A percentile compares a stretch with the other conserved stretches of the same genome.
These are phyloP conservation scores for Trichoderma afroharzianum DNA, from an alignment of 2,329 filamentous ascomycete genomes.

Conservation along the genomic window DNA sequence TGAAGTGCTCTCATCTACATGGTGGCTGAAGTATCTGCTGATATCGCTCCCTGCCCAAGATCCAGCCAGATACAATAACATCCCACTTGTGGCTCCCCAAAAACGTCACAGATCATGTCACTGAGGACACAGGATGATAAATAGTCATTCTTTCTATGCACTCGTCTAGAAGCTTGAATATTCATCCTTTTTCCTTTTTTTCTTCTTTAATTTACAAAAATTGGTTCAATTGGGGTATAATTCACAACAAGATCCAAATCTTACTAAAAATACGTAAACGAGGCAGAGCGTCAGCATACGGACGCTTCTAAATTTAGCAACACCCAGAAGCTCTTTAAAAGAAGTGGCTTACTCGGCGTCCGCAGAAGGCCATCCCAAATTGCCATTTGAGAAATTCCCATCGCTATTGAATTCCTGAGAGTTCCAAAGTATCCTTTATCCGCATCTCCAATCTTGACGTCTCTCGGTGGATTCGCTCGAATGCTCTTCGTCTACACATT, in stretches of 20 bases:
- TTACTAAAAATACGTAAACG: not conserved
- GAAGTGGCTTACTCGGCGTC: not conserved
- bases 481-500: too few relatives aligned
- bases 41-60: not conserved
- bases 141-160: not conserved
- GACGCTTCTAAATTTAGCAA: not conserved
- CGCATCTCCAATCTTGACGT: not conserved
- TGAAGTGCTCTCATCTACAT: too few relatives aligned
- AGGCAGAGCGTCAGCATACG: not conserved
- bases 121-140: not conserved
- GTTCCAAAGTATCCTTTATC: not conserved
- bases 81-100: not conserved
- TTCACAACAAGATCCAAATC: not conserved
- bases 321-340: not conserved
- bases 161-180: too few relatives aligned
- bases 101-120: not conserved
- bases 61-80: not conserved
- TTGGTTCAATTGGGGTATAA: not conserved
- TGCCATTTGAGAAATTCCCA: not conserved
- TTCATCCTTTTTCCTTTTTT: not conserved
- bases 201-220: not conserved
- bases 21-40: too few relatives aligned
- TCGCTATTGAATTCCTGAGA: not conserved
- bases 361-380: not conserved
- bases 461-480: not conserved